Conservation (phyloP, 139 green algal genomes). For the Protoeuglena noctilucae region DNA sequence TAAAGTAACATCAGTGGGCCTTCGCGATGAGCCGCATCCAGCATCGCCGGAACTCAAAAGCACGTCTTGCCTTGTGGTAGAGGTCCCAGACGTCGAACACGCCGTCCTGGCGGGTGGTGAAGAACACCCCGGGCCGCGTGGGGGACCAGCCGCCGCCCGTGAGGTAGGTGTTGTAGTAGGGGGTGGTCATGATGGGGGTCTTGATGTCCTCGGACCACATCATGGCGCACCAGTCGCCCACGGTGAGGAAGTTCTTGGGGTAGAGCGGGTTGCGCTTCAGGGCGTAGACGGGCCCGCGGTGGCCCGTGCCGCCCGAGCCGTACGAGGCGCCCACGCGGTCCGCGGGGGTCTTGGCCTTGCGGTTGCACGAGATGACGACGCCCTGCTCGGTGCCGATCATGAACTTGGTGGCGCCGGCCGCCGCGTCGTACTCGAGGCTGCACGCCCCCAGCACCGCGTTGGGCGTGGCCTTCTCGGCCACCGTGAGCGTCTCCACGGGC, state of each 20-base stretch:
- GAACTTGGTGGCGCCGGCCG: conserved; percentile 81
- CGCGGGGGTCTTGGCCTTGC: conserved; percentile 75
- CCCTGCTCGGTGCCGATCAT: conserved; percentile 81
- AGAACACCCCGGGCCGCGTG: conserved; percentile 34
- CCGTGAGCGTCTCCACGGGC: conserved; percentile 33
- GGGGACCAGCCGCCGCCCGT: conserved; percentile 60
- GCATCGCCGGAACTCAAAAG: neutral
- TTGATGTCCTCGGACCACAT: conserved; percentile 85
- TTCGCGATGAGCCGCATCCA: neutral
- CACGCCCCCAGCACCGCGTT: conserved; percentile 30
- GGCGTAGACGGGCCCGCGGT: conserved; percentile 67
- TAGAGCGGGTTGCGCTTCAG: conserved; percentile 71
- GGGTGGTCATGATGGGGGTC: conserved; percentile 68
- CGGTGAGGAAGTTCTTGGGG: conserved; percentile 80
- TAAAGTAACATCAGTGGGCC: neutral
- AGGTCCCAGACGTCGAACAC: neutral
- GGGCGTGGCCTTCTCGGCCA: conserved; percentile 48
- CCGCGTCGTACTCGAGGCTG: conserved; percentile 61
- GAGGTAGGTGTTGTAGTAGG: conserved; percentile 59
- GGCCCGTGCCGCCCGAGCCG: too few relatives aligned
- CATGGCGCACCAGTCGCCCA: conserved; percentile 77
- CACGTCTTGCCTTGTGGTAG: neutral
- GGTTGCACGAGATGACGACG: conserved; percentile 62
- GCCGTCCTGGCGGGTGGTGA: conserved; percentile 7
- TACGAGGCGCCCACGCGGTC: conserved; percentile 67